Evolutionary conservation across 257 asterid genomes (phyloP).

Genomic region (Henckelia pumila): DNA sequence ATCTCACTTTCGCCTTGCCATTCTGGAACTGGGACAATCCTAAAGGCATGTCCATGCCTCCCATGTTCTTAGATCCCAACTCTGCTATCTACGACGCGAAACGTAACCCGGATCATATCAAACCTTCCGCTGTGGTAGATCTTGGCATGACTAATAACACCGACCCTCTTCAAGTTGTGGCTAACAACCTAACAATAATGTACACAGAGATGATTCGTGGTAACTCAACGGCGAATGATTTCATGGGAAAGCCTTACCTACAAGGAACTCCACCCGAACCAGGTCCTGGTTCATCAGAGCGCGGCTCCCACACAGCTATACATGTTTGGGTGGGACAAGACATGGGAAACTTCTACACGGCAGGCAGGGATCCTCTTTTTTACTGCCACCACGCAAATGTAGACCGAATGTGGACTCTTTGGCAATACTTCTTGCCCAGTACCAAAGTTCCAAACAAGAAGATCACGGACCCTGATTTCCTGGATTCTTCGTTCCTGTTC

Average conservation of each 20-base stretch:
- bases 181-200: slow-evolving; percentile 10
- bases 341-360: background rate
- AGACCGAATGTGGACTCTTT: slow-evolving; percentile 40
- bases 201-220: slow-evolving; percentile 21
- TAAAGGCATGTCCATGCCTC: slow-evolving; percentile 17
- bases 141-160: slow-evolving; percentile 14
- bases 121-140: slow-evolving; percentile 18
- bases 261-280: slow-evolving; percentile 17
- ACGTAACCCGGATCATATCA: slow-evolving; percentile 16
- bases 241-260: slow-evolving; percentile 20
- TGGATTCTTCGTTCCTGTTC: slow-evolving; percentile 33
- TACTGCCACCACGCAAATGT: background rate
- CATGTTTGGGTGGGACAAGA: slow-evolving; percentile 6
- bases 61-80: background rate
- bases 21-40: background rate
- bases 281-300: slow-evolving; percentile 27
- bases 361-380: background rate
- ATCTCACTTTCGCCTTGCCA: background rate
- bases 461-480: slow-evolving; percentile 26
- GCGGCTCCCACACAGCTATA: slow-evolving; percentile 15
- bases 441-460: background rate
- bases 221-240: slow-evolving; percentile 1
- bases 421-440: slow-evolving; percentile 15
- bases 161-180: background rate
- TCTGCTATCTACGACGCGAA: slow-evolving; percentile 21